These are phyloP conservation scores for Proliferodiscus dingleyae DNA, from an alignment of 2,329 filamentous ascomycete species.

Conservation along the genomic window DNA sequence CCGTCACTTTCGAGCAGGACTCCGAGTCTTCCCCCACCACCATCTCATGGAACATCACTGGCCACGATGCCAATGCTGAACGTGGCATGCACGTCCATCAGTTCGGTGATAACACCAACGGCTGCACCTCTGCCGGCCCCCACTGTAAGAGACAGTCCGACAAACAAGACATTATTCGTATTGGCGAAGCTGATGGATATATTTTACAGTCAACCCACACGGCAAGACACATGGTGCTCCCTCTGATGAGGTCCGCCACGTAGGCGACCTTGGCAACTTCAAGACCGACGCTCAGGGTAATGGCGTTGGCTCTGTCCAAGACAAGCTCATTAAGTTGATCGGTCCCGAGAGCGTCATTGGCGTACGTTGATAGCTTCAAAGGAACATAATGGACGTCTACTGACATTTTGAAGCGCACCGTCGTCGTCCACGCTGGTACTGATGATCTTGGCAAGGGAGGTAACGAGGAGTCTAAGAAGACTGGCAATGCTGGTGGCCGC, in stretches of 20 bases:
- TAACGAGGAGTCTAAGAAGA: constrained; percentile 96
- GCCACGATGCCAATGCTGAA: constrained; percentile 91
- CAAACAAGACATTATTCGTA: constrained; percentile 4
- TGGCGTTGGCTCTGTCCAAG: constrained; percentile 71
- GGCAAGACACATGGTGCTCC: constrained; percentile 89
- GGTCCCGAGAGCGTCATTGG: constrained; percentile 92
- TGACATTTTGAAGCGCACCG: constrained; percentile 63
- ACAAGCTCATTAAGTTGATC: constrained; percentile 90
- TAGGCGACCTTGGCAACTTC: constrained; percentile 97
- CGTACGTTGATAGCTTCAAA: constrained; percentile 46
- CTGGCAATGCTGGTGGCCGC: constrained; percentile 87
- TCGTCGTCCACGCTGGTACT: constrained; percentile 91
- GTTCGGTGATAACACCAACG: constrained; percentile 99
- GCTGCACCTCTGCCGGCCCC: constrained; percentile 95
- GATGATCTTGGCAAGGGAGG: constrained; percentile 93
- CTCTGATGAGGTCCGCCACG: constrained; percentile 77
- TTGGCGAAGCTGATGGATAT: constrained; percentile 12
- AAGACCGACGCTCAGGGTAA: constrained; percentile 92
- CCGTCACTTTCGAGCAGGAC: constrained; percentile 90
- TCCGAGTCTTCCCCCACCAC: constrained; percentile 77
- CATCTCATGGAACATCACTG: constrained; percentile 86
- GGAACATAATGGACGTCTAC: constrained; percentile 4
- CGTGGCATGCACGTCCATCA: constrained; percentile 98
- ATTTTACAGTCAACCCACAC: constrained; percentile 79
- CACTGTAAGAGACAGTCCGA: constrained; percentile 66